Percentiles rank a stretch among this genome's conserved stretches.
phyloP scores from a whole-genome alignment of 2,329 filamentous ascomycete genomes.

The Colletotrichum sp. region DNA sequence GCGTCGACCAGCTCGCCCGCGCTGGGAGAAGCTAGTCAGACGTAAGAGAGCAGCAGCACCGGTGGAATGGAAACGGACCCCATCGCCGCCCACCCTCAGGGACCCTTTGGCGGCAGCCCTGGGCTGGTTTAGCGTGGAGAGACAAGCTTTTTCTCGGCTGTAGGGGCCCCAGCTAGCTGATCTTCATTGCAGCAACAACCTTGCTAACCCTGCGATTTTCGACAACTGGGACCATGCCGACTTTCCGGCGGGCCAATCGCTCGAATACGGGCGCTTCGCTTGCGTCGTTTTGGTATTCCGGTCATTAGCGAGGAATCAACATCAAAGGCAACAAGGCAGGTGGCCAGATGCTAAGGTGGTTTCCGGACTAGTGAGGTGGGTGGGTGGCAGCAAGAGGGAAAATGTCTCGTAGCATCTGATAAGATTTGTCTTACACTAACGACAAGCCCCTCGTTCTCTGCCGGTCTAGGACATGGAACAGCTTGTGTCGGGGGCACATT shows the following conservation, averaged over 20 bases:
- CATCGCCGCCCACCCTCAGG: background rate
- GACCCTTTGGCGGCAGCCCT: background rate
- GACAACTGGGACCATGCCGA: background rate
- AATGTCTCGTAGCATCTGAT: background rate
- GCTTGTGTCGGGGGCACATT: background rate
- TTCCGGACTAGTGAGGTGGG: background rate
- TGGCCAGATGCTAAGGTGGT: background rate
- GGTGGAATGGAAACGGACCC: background rate
- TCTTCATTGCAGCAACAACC: background rate
- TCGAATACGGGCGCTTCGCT: background rate
- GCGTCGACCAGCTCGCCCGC: background rate
- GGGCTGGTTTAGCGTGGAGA: background rate
- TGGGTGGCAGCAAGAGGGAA: too few relatives aligned
- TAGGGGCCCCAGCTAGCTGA: slow-evolving; percentile 3
- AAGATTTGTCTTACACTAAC: background rate
- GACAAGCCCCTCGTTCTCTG: background rate
- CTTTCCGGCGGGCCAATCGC: background rate
- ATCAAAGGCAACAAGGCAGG: background rate
- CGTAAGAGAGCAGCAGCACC: background rate
- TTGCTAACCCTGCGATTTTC: background rate
- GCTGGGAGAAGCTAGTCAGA: background rate
- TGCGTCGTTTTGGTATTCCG: background rate
- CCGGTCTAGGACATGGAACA: background rate
- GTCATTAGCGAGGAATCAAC: background rate
- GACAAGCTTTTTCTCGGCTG: slow-evolving; percentile 14